These are phyloP conservation scores for Phytophthora sojae DNA, from an alignment of 352 stramenopile genomes.

Conservation along the genomic window DNA sequence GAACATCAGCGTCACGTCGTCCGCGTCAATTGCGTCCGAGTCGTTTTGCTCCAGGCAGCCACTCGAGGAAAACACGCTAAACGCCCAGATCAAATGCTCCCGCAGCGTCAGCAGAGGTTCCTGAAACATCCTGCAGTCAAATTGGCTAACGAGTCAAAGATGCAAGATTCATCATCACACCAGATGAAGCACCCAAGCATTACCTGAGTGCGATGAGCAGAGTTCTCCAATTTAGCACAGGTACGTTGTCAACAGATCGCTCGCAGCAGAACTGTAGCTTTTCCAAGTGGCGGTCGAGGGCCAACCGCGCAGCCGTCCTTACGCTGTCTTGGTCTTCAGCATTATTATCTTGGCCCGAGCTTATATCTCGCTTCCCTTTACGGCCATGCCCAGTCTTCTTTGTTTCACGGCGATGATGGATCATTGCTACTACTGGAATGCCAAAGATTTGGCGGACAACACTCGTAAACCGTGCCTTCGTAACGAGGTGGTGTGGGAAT, in stretches of 20 bases:
- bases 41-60: slow-evolving; percentile 60
- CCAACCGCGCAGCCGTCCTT: slow-evolving; percentile 12
- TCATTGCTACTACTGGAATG: slow-evolving; percentile 32
- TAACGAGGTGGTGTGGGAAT: slow-evolving; percentile 72
- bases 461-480: slow-evolving; percentile 72
- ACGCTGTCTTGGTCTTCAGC: slow-evolving; percentile 13
- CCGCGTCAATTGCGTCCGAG: slow-evolving; percentile 37
- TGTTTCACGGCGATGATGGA: slow-evolving; percentile 30
- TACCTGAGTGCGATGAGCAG: slow-evolving; percentile 68
- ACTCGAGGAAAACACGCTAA: slow-evolving; percentile 61
- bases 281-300: slow-evolving; percentile 65
- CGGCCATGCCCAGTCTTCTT: slow-evolving; percentile 5
- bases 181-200: background rate
- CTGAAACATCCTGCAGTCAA: slow-evolving; percentile 52
- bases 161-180: background rate
- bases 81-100: slow-evolving; percentile 67
- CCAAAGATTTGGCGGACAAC: slow-evolving; percentile 68
- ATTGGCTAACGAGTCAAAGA: slow-evolving; percentile 1
- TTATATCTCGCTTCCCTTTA: slow-evolving; percentile 1
- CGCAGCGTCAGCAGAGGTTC: slow-evolving; percentile 61
- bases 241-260: slow-evolving; percentile 53
- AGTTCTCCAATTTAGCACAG: slow-evolving; percentile 72
- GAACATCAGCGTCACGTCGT: slow-evolving; percentile 59
- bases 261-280: slow-evolving; percentile 72
- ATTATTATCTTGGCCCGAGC: slow-evolving; percentile 9